These are phyloP conservation scores for Pleurotus cornucopiae DNA, from an alignment of 768 basidiomycete species.

Conservation along the genomic window DNA sequence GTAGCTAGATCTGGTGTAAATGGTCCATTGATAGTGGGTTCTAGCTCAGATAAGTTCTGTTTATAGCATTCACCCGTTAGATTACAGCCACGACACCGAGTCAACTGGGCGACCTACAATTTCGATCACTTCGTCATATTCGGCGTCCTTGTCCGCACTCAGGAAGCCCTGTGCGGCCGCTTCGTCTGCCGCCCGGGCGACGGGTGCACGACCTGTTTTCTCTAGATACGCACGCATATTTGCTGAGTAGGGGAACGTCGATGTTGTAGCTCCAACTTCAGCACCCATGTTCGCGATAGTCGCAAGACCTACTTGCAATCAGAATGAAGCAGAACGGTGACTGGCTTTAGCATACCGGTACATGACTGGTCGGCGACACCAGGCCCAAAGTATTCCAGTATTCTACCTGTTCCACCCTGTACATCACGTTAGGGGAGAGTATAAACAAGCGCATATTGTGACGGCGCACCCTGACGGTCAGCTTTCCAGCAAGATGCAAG, in stretches of 20 bases:
- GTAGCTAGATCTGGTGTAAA: slow-evolving; percentile 97
- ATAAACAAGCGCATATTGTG: not conserved
- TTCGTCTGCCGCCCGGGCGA: slow-evolving; percentile 81
- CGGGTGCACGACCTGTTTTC: slow-evolving; percentile 84
- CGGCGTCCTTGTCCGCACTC: slow-evolving; percentile 76
- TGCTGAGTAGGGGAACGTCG: slow-evolving; percentile 92
- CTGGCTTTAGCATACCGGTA: slow-evolving; percentile 53
- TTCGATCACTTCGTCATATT: slow-evolving; percentile 94
- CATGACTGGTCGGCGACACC: slow-evolving; percentile 88
- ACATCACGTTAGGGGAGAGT: not conserved
- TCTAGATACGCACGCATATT: slow-evolving; percentile 87
- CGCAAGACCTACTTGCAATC: slow-evolving; percentile 58
- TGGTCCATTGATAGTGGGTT: slow-evolving; percentile 93
- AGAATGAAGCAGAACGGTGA: not conserved
- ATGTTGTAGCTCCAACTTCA: slow-evolving; percentile 99
- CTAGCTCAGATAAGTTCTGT: slow-evolving; percentile 83
- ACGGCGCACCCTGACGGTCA: slow-evolving; percentile 80
- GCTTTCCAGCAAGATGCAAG: slow-evolving; percentile 86
- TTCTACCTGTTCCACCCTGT: slow-evolving; percentile 93
- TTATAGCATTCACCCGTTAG: slow-evolving; percentile 4
- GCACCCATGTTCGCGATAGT: slow-evolving; percentile 99
- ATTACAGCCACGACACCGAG: not conserved
- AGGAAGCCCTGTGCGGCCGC: slow-evolving; percentile 80
- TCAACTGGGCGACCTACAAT: slow-evolving; percentile 52
- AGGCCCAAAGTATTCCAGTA: slow-evolving; percentile 95